Evolutionary conservation across 805 yeast species (phyloP).

Genomic region (Sugiyamaella chiloensis): DNA sequence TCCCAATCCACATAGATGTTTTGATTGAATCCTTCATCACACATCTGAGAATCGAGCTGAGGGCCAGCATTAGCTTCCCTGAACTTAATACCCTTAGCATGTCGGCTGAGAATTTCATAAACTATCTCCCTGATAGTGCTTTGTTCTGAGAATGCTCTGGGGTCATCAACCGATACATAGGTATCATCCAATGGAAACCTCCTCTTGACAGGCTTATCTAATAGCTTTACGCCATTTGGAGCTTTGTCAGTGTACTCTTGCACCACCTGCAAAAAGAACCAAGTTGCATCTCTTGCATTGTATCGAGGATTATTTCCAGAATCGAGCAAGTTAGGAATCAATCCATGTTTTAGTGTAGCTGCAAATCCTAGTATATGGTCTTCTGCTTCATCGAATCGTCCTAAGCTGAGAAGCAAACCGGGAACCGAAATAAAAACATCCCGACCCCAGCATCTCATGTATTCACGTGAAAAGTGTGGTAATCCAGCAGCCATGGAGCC

Average conservation of each 20-base stretch:
- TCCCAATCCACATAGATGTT: constrained; percentile 79
- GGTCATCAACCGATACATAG: constrained; percentile 64
- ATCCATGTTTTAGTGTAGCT: constrained; percentile 86
- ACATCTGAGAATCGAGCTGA: constrained; percentile 86
- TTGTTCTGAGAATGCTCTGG: constrained; percentile 70
- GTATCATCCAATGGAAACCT: constrained; percentile 88
- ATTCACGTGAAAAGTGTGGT: constrained; percentile 87
- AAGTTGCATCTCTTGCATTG: constrained; percentile 95
- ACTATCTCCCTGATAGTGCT: constrained; percentile 71
- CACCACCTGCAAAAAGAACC: constrained; percentile 88
- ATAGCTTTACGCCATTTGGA: constrained; percentile 64
- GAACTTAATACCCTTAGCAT: constrained; percentile 81
- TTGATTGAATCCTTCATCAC: constrained; percentile 86
- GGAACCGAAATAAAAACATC: constrained; percentile 87
- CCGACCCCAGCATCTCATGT: constrained; percentile 98
- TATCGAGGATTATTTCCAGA: constrained; percentile 92
- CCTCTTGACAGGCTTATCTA: constrained; percentile 70
- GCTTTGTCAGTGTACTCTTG: constrained; percentile 73
- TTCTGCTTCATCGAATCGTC: constrained; percentile 74
- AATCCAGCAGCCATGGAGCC: constrained; percentile 93
- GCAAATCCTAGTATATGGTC: constrained; percentile 84
- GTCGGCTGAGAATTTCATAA: constrained; percentile 80
- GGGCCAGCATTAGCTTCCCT: constrained; percentile 96
- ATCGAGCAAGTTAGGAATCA: constrained; percentile 89
- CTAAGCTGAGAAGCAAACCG: constrained; percentile 76